These are phyloP conservation scores for Penicillium maclennaniae DNA, from an alignment of 495 filamentous ascomycete species.

Conservation along the genomic window DNA sequence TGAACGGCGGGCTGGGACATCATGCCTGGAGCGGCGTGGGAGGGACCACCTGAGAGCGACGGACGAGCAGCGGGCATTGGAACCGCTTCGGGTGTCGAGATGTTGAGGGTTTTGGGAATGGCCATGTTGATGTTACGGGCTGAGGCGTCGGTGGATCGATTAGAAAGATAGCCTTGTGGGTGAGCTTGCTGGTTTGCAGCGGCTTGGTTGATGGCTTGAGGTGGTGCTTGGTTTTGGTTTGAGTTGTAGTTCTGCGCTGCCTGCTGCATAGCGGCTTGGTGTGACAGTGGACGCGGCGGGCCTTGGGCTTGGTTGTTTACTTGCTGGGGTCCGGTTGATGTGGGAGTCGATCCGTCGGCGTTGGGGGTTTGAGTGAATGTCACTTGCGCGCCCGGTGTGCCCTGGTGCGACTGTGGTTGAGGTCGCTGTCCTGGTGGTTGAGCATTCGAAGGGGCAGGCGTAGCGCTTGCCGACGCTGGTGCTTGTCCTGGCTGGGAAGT, in stretches of 20 bases:
- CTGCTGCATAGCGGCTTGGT: constrained; percentile 58
- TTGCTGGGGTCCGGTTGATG: constrained; percentile 39
- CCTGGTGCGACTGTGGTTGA: constrained; percentile 36
- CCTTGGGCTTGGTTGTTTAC: constrained; percentile 33
- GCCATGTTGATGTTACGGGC: constrained; percentile 57
- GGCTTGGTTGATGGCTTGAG: constrained; percentile 32
- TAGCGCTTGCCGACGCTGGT: constrained; percentile 42
- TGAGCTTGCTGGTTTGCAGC: constrained; percentile 46
- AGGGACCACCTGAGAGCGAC: constrained; percentile 71
- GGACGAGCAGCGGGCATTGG: constrained; percentile 67
- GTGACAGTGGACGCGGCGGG: constrained; percentile 56
- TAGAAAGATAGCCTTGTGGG: constrained; percentile 47
- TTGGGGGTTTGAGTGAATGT: constrained; percentile 35
- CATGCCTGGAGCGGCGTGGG: constrained; percentile 65
- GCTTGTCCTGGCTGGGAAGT: constrained; percentile 36
- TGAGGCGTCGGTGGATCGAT: constrained; percentile 44
- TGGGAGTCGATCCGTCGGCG: constrained; percentile 38
- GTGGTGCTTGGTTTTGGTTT: constrained; percentile 35
- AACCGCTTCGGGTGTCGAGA: constrained; percentile 67
- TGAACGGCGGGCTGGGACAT: constrained; percentile 82
- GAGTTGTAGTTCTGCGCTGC: constrained; percentile 55
- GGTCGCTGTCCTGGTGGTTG: constrained; percentile 46
- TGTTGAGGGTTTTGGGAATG: constrained; percentile 76
- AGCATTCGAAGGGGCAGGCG: constrained; percentile 35
- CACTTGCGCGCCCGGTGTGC: constrained; percentile 37